Evolutionary conservation across 345 rosid species (phyloP), one percentile per base, ranked within the genome.

Genomic region (Citropsis articulata): DNA sequence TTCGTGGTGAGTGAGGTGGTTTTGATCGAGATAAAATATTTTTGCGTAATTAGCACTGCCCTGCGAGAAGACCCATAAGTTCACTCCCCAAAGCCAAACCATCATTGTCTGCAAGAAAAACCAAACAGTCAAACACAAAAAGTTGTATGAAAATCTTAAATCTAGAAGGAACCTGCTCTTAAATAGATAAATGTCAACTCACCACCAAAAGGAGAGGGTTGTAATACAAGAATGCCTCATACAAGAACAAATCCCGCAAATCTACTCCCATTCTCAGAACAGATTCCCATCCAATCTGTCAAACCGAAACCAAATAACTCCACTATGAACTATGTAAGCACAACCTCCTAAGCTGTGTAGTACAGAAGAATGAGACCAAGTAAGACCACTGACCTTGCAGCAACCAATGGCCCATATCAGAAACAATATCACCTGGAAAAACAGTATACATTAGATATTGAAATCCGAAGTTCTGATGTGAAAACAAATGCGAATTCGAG

Each of bases 61-160:
- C 80, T 88, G 92, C n/a, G 94, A 75, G 81, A 96, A 96, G 38
- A 92, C 91, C 97, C 98, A 96, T 81, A 92, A 77, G 75, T 89
- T 91, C 67, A 92, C 83, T 77, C 98, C 98, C 99, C 99, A 96
- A 50, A 96, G 91, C 99, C 99, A 94, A 70, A 92, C 98, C 97
- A 90, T 91, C 92, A 88, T 77, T 27, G 97, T 94, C 98, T 96
- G 89, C 78, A 86, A 72, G 8, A 65, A n/a, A 16, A 53, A 12
- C 67, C 55, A 22, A 66, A 65, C 7, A 4, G 21, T 63, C 1
- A 55, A 75, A 22, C 57, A 38, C 22, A 33, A 42, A 8, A 72
- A 71, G 60, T 38, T 70, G 33, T 2, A 59, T 4, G 55, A 25
- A 40, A 40, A 80, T 36, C 67, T 53, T 40, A 53, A 42, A 79